A percentile compares a stretch with the other conserved stretches of the same genome.
phyloP scores from a whole-genome alignment of 495 filamentous ascomycete species.

The Aspergillus heteromorphus region DNA sequence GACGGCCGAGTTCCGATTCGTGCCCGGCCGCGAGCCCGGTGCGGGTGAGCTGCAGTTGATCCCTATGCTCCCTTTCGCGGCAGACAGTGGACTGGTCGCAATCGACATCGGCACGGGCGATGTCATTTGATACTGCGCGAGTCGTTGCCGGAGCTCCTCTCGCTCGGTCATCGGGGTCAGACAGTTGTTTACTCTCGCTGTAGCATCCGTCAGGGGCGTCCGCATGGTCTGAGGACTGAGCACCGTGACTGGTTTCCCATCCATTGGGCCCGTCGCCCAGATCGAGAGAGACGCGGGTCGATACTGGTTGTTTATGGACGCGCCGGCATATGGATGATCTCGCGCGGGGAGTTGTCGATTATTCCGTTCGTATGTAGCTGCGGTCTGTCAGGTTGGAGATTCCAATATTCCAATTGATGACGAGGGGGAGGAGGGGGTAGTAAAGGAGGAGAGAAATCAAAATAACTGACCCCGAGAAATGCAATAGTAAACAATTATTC shows the following conservation, averaged over 20 bases:
- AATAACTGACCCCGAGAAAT: too few species aligned
- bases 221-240: slow-evolving; percentile 26
- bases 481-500: too few species aligned
- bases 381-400: too few species aligned
- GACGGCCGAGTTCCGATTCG: slow-evolving; percentile 66
- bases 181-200: slow-evolving; percentile 41
- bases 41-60: slow-evolving; percentile 50
- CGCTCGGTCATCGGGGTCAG: slow-evolving; percentile 23
- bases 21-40: slow-evolving; percentile 46
- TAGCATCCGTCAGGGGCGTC: slow-evolving; percentile 46
- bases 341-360: neutral
- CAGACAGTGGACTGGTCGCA: slow-evolving; percentile 26
- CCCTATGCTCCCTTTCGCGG: slow-evolving; percentile 33
- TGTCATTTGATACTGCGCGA: slow-evolving; percentile 19
- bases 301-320: neutral
- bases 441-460: too few species aligned
- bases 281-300: slow-evolving; percentile 8
- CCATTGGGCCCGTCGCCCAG: slow-evolving; percentile 15
- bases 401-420: too few species aligned
- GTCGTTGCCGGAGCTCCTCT: slow-evolving; percentile 19
- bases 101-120: slow-evolving; percentile 35
- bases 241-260: slow-evolving; percentile 7
- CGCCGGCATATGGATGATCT: slow-evolving; percentile 9
- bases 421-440: too few species aligned
- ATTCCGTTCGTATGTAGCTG: too few species aligned